Conservation (phyloP, 345 rosid genomes). For the Arabis hirsuta region DNA sequence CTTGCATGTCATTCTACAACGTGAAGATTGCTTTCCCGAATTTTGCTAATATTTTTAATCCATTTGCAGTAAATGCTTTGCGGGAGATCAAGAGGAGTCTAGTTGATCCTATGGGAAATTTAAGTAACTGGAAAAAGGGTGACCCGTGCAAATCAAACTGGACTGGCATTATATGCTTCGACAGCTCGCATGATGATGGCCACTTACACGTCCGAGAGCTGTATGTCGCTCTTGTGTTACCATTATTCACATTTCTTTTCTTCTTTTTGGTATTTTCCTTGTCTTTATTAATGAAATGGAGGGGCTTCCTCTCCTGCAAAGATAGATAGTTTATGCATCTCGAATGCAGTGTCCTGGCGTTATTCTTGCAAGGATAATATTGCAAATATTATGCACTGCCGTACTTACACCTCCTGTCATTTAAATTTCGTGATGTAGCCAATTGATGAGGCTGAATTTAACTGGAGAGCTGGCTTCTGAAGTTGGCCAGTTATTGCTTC, state of each 20-base stretch:
- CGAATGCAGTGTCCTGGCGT: constrained; percentile 1
- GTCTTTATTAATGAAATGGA: constrained; percentile 14
- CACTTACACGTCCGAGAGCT: constrained; percentile 64
- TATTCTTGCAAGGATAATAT: background rate
- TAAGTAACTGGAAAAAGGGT: constrained; percentile 68
- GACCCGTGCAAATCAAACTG: constrained; percentile 83
- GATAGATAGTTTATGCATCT: constrained; percentile 21
- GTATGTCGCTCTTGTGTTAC: constrained; percentile 51
- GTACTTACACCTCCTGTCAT: constrained; percentile 10
- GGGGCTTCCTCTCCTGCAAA: constrained; percentile 12
- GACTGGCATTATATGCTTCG: constrained; percentile 66
- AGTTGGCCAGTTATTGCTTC: constrained; percentile 64
- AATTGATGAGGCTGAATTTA: constrained; percentile 68
- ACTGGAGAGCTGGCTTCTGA: constrained; percentile 79
- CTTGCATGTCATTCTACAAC: constrained; percentile 18
- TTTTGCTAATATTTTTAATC: constrained; percentile 27
- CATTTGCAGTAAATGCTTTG: constrained; percentile 64
- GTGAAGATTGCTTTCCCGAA: background rate
- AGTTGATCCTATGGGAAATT: constrained; percentile 60
- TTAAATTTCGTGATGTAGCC: constrained; percentile 53
- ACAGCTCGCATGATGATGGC: constrained; percentile 48
- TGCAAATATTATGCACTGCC: constrained; percentile 7
- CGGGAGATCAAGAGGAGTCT: constrained; percentile 51
- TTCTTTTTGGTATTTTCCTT: constrained; percentile 6
- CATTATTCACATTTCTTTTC: constrained; percentile 9